Percentiles rank a stretch among this genome's conserved stretches.
phyloP scores from a whole-genome alignment of 768 basidiomycete genomes.

The Lentinula raphanica region DNA sequence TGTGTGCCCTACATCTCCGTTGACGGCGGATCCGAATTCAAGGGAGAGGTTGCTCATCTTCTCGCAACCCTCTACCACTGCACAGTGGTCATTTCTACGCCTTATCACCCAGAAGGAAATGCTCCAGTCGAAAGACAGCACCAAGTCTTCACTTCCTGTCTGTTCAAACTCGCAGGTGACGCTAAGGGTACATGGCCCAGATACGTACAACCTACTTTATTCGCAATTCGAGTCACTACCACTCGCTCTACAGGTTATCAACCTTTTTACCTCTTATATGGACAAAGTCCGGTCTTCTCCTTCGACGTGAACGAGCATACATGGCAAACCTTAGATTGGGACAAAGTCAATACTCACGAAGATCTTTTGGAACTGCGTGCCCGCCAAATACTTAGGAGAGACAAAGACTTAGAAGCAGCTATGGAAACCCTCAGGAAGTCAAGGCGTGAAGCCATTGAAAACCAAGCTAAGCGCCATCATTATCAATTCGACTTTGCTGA shows the following conservation, averaged over 20 bases:
- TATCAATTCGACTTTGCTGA: conserved; percentile 12
- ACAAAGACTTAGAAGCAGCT: conserved; percentile 13
- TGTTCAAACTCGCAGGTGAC: conserved; percentile 16
- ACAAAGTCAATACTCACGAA: conserved; percentile 13
- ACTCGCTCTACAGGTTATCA: conserved; percentile 23
- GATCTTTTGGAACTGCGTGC: conserved; percentile 21
- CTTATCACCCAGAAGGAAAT: too few species aligned
- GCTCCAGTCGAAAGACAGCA: conserved; percentile 25
- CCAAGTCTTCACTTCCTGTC: conserved; percentile 15
- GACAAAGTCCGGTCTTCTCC: conserved; percentile 21
- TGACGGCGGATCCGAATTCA: conserved; percentile 27
- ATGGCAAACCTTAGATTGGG: conserved; percentile 23
- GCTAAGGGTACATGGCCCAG: conserved; percentile 20
- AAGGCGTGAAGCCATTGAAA: conserved; percentile 15
- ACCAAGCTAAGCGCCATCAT: conserved; percentile 15
- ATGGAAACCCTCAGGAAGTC: conserved; percentile 8
- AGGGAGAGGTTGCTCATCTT: conserved; percentile 16
- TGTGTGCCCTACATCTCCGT: conserved; percentile 15
- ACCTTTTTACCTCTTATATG: conserved; percentile 27
- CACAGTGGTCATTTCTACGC: conserved; percentile 19
- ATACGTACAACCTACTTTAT: conserved; percentile 18
- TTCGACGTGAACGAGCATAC: conserved; percentile 25
- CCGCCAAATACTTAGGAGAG: conserved; percentile 17
- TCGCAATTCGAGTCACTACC: conserved; percentile 22
- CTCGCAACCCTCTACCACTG: conserved; percentile 19